Base-by-base conservation (phyloP, 1,139 yeast species). In the Geotrichum candidum region DNA sequence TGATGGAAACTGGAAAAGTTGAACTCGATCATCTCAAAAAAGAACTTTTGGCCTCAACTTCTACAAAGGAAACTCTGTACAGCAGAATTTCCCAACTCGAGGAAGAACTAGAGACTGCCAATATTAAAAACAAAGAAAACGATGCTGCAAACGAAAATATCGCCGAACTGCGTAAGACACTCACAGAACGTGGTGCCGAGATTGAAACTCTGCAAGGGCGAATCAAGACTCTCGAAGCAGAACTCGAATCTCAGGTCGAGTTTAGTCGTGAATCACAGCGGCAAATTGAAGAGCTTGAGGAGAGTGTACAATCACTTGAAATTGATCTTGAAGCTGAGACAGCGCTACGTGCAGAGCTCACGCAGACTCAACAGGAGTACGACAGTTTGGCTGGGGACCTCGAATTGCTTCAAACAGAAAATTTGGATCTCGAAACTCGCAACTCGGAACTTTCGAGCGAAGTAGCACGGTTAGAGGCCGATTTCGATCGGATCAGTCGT, bases 261-360 rank as follows among this genome's bases (percentile, higher is more conserved):
- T 23, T 41, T n/a, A 41, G 22, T 7, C 46, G 46, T 4, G 54
- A 27, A 11, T 33, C 35, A 15, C 18, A 22, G 23, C 6, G 10
- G 18, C 22, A 22, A 18, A 23, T 52, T 18, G 56, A 57, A 38
- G 48, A 41, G 13, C 51, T 57, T 41, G 53, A 57, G 25, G 56
- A 57, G n/a, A 53, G 27, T 3, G 48, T 52, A 10, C 33, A 51
- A 23, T 46, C 58, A 2, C 56, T 50, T 45, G 62, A 56, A 23
- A 9, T 57, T 11, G 60, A 60, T 31, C 27, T 57, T 9, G 60
- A 60, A 25, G 60, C 56, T 7, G 59, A 57, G 41, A 27, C 48
- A 13, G 38, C 46, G 7, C 31, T 53, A 3, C 29, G 57, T 31
- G 38, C 56, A 15, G 60, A 60, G 29, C 50, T 60, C 15, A 31